These are phyloP conservation scores for Speleostelium caveatum DNA, from an alignment of 78 protist genomes.

Conservation along the genomic window DNA sequence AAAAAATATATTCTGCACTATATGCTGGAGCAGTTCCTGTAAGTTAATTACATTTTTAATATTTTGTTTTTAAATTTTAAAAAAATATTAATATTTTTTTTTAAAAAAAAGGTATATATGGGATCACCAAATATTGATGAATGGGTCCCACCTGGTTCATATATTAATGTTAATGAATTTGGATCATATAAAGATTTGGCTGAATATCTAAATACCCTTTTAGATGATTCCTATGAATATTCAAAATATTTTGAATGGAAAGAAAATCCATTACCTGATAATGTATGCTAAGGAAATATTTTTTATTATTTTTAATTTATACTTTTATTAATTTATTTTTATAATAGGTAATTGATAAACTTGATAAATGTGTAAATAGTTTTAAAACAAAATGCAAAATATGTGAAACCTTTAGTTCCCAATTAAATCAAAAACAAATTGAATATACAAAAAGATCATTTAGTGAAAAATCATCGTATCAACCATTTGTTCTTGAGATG, in stretches of 20 bases:
- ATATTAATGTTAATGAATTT: constrained; percentile 13
- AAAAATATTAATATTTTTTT: not conserved
- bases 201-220: not conserved
- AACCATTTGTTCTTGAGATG: constrained; percentile 5
- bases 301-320: not conserved
- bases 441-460: not conserved
- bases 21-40: constrained; percentile 64
- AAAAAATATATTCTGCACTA: constrained; percentile 37
- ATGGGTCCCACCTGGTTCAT: constrained; percentile 45
- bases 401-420: not conserved
- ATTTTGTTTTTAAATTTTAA: not conserved
- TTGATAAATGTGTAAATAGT: constrained; percentile 13
- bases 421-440: not conserved
- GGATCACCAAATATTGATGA: constrained; percentile 30
- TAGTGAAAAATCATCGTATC: not conserved
- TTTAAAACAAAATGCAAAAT: constrained; percentile 11
- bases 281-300: not conserved
- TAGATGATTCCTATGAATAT: not conserved
- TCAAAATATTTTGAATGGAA: constrained; percentile 40
- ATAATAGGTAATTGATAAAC: constrained; percentile 45
- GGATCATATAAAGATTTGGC: constrained; percentile 5
- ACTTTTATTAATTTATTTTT: no score
- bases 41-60: not conserved
- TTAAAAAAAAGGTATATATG: constrained; percentile 6
- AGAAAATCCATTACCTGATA: not conserved